Percentiles rank a stretch among this genome's conserved stretches.
phyloP scores from a whole-genome alignment of 2,329 filamentous ascomycete genomes.

The Raffaelea albimanens region DNA sequence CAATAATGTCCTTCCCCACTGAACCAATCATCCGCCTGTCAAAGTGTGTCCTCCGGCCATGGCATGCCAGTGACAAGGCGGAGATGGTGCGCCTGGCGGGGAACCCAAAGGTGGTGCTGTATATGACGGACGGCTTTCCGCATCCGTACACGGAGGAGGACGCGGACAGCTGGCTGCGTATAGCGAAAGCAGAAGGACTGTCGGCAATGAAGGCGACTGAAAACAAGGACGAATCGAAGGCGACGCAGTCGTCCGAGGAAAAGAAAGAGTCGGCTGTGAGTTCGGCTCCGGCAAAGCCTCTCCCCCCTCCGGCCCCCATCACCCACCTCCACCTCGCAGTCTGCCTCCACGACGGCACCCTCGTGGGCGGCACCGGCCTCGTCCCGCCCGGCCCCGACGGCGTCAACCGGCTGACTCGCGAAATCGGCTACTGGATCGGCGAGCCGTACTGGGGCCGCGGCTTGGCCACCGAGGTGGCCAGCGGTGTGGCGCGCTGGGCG shows the following conservation, averaged over 20 bases:
- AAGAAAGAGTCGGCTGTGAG: background rate
- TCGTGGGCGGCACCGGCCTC: constrained; percentile 33
- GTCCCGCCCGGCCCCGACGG: constrained; percentile 23
- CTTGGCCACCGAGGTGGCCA: constrained; percentile 29
- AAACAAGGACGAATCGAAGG: background rate
- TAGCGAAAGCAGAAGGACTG: constrained; percentile 6
- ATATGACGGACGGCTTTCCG: constrained; percentile 36
- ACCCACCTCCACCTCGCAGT: constrained; percentile 24
- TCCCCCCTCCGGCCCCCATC: background rate
- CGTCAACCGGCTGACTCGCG: constrained; percentile 29
- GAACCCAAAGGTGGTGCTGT: constrained; percentile 24
- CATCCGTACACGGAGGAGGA: constrained; percentile 32
- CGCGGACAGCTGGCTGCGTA: constrained; percentile 22
- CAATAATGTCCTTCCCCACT: background rate
- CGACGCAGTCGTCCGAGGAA: background rate
- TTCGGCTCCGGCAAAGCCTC: too few species aligned
- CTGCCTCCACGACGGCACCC: constrained; percentile 20
- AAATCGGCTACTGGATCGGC: constrained; percentile 41
- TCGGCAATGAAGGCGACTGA: background rate
- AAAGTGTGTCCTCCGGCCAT: constrained; percentile 30
- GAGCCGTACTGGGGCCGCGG: constrained; percentile 35
- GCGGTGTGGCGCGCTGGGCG: constrained; percentile 30
- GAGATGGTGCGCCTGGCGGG: constrained; percentile 25
- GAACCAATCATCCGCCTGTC: constrained; percentile 20
- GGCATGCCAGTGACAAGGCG: constrained; percentile 26